Evolutionary conservation across 768 basidiomycete genomes (phyloP).

Genomic region (Leccinellum luteum): DNA sequence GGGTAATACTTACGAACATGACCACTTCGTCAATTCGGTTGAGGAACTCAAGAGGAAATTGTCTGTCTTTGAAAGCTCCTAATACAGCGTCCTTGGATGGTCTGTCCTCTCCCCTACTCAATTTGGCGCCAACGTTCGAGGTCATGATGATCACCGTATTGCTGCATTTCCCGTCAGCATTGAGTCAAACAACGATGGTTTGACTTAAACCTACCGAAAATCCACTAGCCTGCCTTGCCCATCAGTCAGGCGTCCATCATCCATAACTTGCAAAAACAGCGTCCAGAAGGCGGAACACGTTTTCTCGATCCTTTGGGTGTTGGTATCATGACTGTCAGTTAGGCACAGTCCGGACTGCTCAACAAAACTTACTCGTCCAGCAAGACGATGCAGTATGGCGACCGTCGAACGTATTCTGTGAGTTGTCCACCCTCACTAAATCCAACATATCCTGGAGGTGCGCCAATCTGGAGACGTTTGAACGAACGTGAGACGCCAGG

Average conservation of each 20-base stretch:
- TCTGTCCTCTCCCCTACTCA: too few relatives aligned
- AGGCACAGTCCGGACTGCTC: too few relatives aligned
- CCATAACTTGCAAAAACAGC: constrained; percentile 46
- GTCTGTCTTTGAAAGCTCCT: too few relatives aligned
- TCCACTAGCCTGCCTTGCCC: constrained; percentile 22
- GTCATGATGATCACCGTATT: too few relatives aligned
- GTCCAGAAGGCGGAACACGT: constrained; percentile 43
- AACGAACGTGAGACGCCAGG: too few relatives aligned
- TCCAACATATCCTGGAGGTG: constrained; percentile 41
- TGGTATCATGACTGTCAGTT: too few relatives aligned
- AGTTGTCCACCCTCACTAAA: constrained; percentile 43
- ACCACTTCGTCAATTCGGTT: too few relatives aligned
- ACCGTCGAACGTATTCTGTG: constrained; percentile 42
- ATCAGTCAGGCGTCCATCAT: constrained; percentile 45
- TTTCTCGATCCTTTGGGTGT: constrained; percentile 36
- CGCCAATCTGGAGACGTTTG: constrained; percentile 23
- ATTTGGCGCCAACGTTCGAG: too few relatives aligned
- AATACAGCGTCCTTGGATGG: too few relatives aligned
- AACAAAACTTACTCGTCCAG: constrained; percentile 21
- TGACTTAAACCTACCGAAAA: constrained; percentile 3
- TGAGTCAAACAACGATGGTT: not conserved
- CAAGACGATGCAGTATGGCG: constrained; percentile 36
- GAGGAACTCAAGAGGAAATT: too few relatives aligned
- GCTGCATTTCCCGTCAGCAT: too few relatives aligned
- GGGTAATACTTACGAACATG: too few relatives aligned